These are phyloP conservation scores for Phytopythium cucurbitacearum DNA, from an alignment of 352 stramenopile genomes.

Conservation along the genomic window DNA sequence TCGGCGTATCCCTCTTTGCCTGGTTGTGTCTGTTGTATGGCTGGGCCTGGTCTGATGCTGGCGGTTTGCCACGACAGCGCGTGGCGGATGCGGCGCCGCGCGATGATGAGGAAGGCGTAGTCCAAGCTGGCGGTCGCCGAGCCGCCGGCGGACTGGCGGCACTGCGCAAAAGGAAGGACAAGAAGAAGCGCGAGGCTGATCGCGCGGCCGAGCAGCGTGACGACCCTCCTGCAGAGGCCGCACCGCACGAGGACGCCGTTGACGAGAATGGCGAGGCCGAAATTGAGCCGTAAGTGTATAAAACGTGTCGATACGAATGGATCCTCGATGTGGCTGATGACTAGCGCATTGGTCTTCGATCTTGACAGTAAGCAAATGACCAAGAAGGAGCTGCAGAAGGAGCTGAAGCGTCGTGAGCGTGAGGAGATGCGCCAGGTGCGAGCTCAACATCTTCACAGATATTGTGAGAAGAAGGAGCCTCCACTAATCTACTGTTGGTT, in stretches of 20 bases:
- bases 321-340: background rate
- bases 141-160: constrained; percentile 42
- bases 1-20: background rate
- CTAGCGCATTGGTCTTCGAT: constrained; percentile 1
- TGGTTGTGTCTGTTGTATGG: constrained; percentile 3
- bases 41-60: background rate
- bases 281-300: constrained; percentile 35
- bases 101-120: constrained; percentile 20
- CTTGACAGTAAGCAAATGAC: constrained; percentile 41
- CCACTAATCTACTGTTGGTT: background rate
- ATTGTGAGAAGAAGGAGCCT: background rate
- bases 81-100: constrained; percentile 21
- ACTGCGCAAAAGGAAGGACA: constrained; percentile 61
- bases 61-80: constrained; percentile 11
- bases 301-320: background rate
- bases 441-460: too few relatives aligned
- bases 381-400: constrained; percentile 77
- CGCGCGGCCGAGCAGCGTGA: constrained; percentile 14
- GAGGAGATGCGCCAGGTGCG: constrained; percentile 65
- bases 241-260: constrained; percentile 5
- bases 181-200: constrained; percentile 34
- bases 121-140: constrained; percentile 33
- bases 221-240: constrained; percentile 6
- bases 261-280: constrained; percentile 13
- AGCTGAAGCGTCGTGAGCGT: constrained; percentile 68